Base-by-base conservation (phyloP, 805 yeast species). In the Lipomyces sp. region DNA sequence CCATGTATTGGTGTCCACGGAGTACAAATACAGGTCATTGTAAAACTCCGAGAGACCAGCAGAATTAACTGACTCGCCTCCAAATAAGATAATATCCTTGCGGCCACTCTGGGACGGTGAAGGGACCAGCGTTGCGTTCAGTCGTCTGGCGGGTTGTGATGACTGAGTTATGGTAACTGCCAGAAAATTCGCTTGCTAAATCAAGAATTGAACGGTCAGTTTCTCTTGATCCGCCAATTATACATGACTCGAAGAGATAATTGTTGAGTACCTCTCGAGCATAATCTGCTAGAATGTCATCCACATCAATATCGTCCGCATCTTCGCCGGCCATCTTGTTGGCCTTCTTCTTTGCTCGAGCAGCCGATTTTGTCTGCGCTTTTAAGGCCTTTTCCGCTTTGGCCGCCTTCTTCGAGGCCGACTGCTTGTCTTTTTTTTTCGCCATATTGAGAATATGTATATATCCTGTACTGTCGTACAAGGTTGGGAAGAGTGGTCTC, bases 371-470 rank as follows among this genome's bases (percentile, higher is more conserved):
- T 45, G 80, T 72, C 45, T 74, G 76, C 45, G 80, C 84, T 68
- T 91, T 91, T 68, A 83, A 82, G 55, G 78, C 80, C 72, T 91
- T 91, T 57, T 79, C 87, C 33, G 91, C 95, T 26, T 84, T 73
- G 42, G 95, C 80, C 21, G 93, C 95, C 76, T 88, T 89, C 69
- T 88, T 88, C 61, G 95, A 87, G 42, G 86, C 48, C 61, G 95
- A 87, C 44, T 86, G 38, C 68, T 88, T 89, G 59, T 86, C 82
- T 68, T 88, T 86, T 67, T 80, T 86, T 72, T 90, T 91, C 14
- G 91, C 97, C 97, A 90, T 90, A 6, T 11, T 23, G 4, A 7
- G 13, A n/a, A n/a, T n/a, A n/a, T n/a, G n/a, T n/a, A n/a, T n/a
- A n/a, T n/a, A n/a, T n/a, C n/a, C n/a, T n/a, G n/a, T n/a, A n/a